These are phyloP conservation scores for Pichia manshurica DNA, from an alignment of 805 yeast genomes.

Conservation along the genomic window DNA sequence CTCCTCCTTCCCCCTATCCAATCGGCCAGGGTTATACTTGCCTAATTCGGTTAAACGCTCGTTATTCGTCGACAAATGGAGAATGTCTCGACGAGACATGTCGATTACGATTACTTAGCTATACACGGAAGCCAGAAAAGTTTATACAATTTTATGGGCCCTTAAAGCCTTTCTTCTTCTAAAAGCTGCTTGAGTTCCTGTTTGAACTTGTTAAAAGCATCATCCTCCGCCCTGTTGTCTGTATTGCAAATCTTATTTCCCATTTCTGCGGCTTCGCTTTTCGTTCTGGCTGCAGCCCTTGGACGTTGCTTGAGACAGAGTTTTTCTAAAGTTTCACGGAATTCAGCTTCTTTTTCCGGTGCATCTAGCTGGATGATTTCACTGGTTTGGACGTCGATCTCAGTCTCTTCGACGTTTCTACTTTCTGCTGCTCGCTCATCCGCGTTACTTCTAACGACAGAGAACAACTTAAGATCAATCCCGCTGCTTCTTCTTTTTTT, in stretches of 20 bases:
- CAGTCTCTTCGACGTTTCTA: not conserved
- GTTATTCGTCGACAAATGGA: too few species aligned
- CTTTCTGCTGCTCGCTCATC: not conserved
- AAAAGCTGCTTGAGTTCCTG: slow-evolving; percentile 19
- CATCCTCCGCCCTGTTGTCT: slow-evolving; percentile 11
- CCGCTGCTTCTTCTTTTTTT: slow-evolving; percentile 27
- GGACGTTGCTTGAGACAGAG: not conserved
- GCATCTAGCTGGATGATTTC: not conserved
- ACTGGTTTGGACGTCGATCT: slow-evolving; percentile 6
- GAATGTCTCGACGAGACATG: too few species aligned
- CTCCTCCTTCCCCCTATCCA: too few species aligned
- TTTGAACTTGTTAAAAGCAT: slow-evolving; percentile 13
- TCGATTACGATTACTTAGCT: too few species aligned
- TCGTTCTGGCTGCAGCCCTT: not conserved
- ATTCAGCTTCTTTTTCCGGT: not conserved
- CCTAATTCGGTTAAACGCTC: too few species aligned
- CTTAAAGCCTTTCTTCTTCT: slow-evolving; percentile 14
- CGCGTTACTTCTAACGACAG: slow-evolving; percentile 15
- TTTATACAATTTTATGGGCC: too few species aligned
- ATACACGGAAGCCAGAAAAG: too few species aligned
- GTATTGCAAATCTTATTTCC: too few species aligned
- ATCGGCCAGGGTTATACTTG: too few species aligned
- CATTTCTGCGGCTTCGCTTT: too few species aligned
- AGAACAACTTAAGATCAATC: slow-evolving; percentile 25
- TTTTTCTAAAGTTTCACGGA: slow-evolving; percentile 9